Conservation (phyloP, 257 asterid species). For the Solanum clarkiae region DNA sequence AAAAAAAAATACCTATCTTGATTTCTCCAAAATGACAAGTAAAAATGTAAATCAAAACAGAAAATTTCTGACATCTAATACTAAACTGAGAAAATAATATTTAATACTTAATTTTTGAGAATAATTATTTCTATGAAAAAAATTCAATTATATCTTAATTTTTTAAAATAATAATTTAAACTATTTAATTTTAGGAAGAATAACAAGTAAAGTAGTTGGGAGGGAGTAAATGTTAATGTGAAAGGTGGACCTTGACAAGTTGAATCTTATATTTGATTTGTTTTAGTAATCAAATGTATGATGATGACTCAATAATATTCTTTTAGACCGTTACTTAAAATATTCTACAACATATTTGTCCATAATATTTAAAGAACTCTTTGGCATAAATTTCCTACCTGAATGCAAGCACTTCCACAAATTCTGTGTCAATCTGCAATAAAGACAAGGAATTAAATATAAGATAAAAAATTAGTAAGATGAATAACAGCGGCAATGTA, state of each 20-base stretch:
- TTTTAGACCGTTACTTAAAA: neutral
- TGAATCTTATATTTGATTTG: neutral
- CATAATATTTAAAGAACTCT: neutral
- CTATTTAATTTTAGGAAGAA: too few species aligned
- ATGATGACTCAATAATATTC: neutral
- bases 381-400: slow-evolving; percentile 9
- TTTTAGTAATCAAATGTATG: neutral
- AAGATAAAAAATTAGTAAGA: neutral
- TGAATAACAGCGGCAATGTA: neutral
- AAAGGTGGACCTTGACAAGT: neutral
- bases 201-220: too few species aligned
- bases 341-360: neutral
- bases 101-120: too few species aligned
- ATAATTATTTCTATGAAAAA: too few species aligned
- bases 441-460: neutral
- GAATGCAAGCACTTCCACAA: slow-evolving; percentile 6
- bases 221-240: neutral
- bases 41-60: too few species aligned
- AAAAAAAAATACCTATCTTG: too few species aligned
- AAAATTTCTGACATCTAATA: too few species aligned
- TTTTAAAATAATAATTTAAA: too few species aligned
- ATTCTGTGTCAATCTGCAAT: slow-evolving; percentile 43
- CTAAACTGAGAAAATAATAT: too few species aligned
- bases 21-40: too few species aligned
- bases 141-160: too few species aligned